These are phyloP conservation scores for Candida peoriensis DNA, from an alignment of 805 yeast genomes.

Conservation along the genomic window DNA sequence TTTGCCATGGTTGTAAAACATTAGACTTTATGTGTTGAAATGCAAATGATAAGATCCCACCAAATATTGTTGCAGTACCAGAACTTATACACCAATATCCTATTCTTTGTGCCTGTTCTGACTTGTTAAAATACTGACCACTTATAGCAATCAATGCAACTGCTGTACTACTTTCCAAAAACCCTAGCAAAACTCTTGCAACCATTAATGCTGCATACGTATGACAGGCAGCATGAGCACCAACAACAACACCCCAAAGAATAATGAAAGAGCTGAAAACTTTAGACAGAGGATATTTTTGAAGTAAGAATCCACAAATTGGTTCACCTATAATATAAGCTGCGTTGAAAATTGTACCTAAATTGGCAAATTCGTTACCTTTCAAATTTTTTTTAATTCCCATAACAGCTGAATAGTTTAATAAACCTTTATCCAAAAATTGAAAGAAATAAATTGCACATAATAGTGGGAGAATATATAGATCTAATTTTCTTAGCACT, in stretches of 20 bases:
- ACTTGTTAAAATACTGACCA: slow-evolving; percentile 53
- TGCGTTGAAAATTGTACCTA: slow-evolving; percentile 48
- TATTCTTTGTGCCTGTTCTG: slow-evolving; percentile 47
- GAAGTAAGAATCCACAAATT: slow-evolving; percentile 38
- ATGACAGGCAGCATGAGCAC: slow-evolving; percentile 44
- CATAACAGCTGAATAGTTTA: slow-evolving; percentile 60
- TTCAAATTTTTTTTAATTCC: slow-evolving; percentile 46
- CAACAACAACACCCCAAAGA: slow-evolving; percentile 47
- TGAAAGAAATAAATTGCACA: slow-evolving; percentile 49
- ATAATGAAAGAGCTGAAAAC: slow-evolving; percentile 38
- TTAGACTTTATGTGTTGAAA: slow-evolving; percentile 44
- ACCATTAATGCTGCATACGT: slow-evolving; percentile 48
- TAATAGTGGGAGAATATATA: slow-evolving; percentile 26
- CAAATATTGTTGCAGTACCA: slow-evolving; percentile 42
- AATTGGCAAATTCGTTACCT: slow-evolving; percentile 44
- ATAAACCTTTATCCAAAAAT: slow-evolving; percentile 48
- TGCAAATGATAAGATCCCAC: slow-evolving; percentile 41
- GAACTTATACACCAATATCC: slow-evolving; percentile 52
- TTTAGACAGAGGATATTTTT: slow-evolving; percentile 48
- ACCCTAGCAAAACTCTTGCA: slow-evolving; percentile 44
- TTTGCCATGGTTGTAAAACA: slow-evolving; percentile 47
- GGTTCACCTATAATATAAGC: slow-evolving; percentile 50
- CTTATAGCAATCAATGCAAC: slow-evolving; percentile 49
- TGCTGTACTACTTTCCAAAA: slow-evolving; percentile 49
- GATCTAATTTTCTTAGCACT: slow-evolving; percentile 15